Conservation (phyloP, 257 asterid genomes). For the Jacaranda mimosifolia region DNA sequence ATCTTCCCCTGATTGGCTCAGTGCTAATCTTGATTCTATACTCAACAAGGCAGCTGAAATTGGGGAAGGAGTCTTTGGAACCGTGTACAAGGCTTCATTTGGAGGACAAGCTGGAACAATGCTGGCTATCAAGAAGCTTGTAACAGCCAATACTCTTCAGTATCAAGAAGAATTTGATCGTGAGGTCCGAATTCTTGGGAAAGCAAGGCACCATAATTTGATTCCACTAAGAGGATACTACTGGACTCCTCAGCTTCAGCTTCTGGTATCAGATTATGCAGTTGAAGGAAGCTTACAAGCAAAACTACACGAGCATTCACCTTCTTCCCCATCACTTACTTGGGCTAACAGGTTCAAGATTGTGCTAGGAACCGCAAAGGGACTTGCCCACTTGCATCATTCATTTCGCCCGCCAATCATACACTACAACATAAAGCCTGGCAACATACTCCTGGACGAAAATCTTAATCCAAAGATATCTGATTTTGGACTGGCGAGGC, state of each 20-base stretch:
- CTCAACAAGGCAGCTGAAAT: constrained; percentile 74
- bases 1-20: constrained; percentile 54
- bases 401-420: constrained; percentile 79
- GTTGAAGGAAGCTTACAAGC: constrained; percentile 70
- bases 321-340: constrained; percentile 52
- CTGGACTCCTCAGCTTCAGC: constrained; percentile 92
- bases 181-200: constrained; percentile 72
- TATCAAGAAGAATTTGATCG: constrained; percentile 85
- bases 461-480: constrained; percentile 72
- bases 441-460: constrained; percentile 83
- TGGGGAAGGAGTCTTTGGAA: constrained; percentile 89
- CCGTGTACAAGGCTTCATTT: constrained; percentile 71
- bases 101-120: constrained; percentile 49
- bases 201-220: constrained; percentile 83
- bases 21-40: constrained; percentile 53
- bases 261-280: constrained; percentile 78
- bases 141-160: constrained; percentile 64
- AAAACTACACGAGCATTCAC: constrained; percentile 56
- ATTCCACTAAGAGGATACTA: constrained; percentile 76
- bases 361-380: constrained; percentile 83
- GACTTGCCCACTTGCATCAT: constrained; percentile 87
- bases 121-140: constrained; percentile 79
- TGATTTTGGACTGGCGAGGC: constrained; percentile 80
- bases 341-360: constrained; percentile 82
- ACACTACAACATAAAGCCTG: constrained; percentile 85